phyloP scores from a whole-genome alignment of 495 filamentous ascomycete genomes.

The Penicillium cinerascens region DNA sequence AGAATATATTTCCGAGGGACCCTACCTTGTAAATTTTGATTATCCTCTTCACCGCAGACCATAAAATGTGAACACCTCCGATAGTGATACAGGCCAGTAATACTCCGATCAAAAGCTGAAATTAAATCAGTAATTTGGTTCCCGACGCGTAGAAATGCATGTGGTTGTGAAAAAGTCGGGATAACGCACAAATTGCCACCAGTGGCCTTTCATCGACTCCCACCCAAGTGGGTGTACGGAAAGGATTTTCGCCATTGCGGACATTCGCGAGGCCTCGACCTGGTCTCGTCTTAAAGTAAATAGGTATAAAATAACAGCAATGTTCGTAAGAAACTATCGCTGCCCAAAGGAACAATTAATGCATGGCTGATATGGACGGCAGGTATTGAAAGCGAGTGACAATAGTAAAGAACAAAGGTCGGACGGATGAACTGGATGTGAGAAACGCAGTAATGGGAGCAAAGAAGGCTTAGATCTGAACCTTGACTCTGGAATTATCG shows the following conservation, averaged over 20 bases:
- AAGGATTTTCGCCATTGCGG: slow-evolving; percentile 33
- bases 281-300: background rate
- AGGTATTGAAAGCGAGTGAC: slow-evolving; percentile 1
- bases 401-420: background rate
- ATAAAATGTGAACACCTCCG: slow-evolving; percentile 33
- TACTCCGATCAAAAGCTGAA: slow-evolving; percentile 38
- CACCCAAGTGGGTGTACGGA: slow-evolving; percentile 34
- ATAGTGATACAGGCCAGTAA: slow-evolving; percentile 31
- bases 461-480: background rate
- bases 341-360: background rate
- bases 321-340: background rate
- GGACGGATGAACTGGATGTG: background rate
- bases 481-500: background rate
- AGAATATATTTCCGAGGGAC: background rate
- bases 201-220: slow-evolving; percentile 33
- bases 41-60: slow-evolving; percentile 17
- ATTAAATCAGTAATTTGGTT: slow-evolving; percentile 11
- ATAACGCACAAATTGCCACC: slow-evolving; percentile 45
- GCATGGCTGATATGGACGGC: background rate
- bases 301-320: background rate
- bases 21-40: slow-evolving; percentile 36
- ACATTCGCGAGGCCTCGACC: background rate
- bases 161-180: slow-evolving; percentile 5
- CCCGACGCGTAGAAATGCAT: background rate
- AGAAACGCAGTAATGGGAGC: background rate